Evolutionary conservation across 768 basidiomycete species (phyloP), one percentile per base, ranked within the genome.

Genomic region (Boletus coccyginus): DNA sequence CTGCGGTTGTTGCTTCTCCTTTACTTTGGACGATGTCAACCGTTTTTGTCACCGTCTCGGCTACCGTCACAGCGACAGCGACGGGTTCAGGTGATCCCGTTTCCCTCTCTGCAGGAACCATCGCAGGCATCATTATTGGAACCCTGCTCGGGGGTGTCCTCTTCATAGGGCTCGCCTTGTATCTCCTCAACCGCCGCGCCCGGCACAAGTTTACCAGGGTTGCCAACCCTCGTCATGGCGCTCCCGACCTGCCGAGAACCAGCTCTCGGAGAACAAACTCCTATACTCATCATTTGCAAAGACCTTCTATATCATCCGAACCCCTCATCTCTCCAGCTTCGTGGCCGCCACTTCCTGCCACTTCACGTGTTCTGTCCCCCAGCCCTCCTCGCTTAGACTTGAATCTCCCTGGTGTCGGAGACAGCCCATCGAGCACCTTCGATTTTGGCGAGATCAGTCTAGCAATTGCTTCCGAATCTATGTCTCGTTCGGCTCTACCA

Each of bases 101-200:
- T 7, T 42, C 60, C 10, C 40, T 67, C 16, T 55, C 66, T 24
- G 2, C 63, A 0, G 44, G 38, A 2, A 21, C 46, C 14, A 46
- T 68, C 16, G 63, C 61, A 12, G 65, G 58, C 38, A 69, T 72
- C 46, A 41, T 62, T 21, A 21, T 72, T 11, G 69, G 62, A 9
- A 14, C 29, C 33, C 44, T 67, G 10, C 16, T 65, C 3, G 71
- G 53, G 1, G 46, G 46, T 36, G 32, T 45, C 32, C 19, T 65
- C 11, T 19, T 72, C 17, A 52, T 59, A 16, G 31, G 3, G 3
- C 56, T 63, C 40, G 27, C 53, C 29, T 10, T 65, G 1, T 62
- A 50, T 39, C 53, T 70, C 29, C 41, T 60, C 31, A 21, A 48
- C 10, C 61, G 63, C 16, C 52, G 46, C 32, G 3, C 14, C 3